phyloP scores from a whole-genome alignment of 495 filamentous ascomycete genomes.

The Neurospora cerealis region DNA sequence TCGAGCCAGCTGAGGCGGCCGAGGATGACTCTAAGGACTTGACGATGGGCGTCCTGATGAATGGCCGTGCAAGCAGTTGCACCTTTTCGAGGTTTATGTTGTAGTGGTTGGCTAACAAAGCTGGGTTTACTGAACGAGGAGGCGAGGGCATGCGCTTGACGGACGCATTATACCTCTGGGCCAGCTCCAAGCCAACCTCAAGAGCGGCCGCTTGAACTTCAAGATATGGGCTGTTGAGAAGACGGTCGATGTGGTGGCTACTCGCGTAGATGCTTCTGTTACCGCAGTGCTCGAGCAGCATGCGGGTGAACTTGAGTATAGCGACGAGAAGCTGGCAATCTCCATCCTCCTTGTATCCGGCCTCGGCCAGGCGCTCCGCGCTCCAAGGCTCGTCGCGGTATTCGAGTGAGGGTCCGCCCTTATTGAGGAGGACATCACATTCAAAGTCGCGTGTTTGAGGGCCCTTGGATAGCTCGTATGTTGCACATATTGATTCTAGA shows the following conservation, averaged over 20 bases:
- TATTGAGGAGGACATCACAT: constrained; percentile 47
- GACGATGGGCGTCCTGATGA: constrained; percentile 53
- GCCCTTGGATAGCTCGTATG: constrained; percentile 70
- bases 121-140: constrained; percentile 53
- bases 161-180: constrained; percentile 84
- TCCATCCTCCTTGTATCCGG: constrained; percentile 60
- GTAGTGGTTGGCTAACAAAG: constrained; percentile 77
- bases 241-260: constrained; percentile 71
- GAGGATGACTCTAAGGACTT: constrained; percentile 1
- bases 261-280: constrained; percentile 95
- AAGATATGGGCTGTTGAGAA: constrained; percentile 78
- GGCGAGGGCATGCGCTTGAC: constrained; percentile 55
- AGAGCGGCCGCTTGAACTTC: constrained; percentile 66
- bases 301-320: constrained; percentile 71
- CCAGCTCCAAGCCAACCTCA: constrained; percentile 67
- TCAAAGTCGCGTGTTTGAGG: constrained; percentile 70
- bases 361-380: constrained; percentile 38
- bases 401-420: constrained; percentile 31
- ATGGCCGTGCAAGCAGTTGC: constrained; percentile 71
- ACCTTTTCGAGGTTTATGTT: constrained; percentile 88
- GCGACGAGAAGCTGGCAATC: constrained; percentile 70
- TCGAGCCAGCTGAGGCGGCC: constrained; percentile 21
- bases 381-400: constrained; percentile 29
- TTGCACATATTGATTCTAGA: constrained; percentile 67
- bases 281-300: constrained; percentile 88